These are phyloP conservation scores for Aspergillus cejpii DNA, from an alignment of 2,329 filamentous ascomycete genomes.

Conservation along the genomic window DNA sequence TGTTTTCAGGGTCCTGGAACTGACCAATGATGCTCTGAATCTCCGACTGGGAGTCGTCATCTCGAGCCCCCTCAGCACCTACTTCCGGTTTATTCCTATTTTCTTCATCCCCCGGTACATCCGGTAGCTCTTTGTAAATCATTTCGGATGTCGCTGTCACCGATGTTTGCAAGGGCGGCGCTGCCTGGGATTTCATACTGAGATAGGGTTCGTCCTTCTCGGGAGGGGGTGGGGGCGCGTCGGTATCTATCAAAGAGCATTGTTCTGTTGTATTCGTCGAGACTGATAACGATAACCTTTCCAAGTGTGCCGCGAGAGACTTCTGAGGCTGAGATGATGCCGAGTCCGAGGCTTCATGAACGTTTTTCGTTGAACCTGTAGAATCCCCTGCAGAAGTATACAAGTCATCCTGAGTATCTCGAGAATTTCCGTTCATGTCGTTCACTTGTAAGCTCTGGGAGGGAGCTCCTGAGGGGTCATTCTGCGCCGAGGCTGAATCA, in stretches of 20 bases:
- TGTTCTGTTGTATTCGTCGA: conserved; percentile 19
- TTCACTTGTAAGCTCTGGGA: conserved; percentile 7
- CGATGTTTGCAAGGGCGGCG: conserved; percentile 35
- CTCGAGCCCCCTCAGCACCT: conserved; percentile 55
- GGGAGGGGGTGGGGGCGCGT: conserved; percentile 43
- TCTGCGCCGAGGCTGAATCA: conserved; percentile 15
- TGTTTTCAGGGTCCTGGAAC: conserved; percentile 69
- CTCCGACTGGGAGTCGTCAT: conserved; percentile 68
- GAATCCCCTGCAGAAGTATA: conserved; percentile 1
- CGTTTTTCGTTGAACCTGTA: conserved; percentile 4
- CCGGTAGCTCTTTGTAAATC: conserved; percentile 38
- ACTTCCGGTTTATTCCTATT: conserved; percentile 43
- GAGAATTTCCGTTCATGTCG: conserved; percentile 13
- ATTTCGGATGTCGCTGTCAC: conserved; percentile 32
- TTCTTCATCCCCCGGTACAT: conserved; percentile 26
- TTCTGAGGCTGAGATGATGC: conserved; percentile 15
- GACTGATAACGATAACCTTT: conserved; percentile 31
- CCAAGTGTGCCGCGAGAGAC: conserved; percentile 25
- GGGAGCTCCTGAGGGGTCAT: conserved; percentile 13
- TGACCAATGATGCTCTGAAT: conserved; percentile 98
- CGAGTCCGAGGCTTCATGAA: conserved; percentile 8
- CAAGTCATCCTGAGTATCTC: conserved; percentile 6
- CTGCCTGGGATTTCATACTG: conserved; percentile 34
- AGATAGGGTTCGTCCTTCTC: conserved; percentile 49
- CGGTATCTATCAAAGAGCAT: conserved; percentile 11